A percentile compares a stretch with the other conserved stretches of the same genome.
Evolutionary conservation across 2,329 filamentous ascomycete genomes (phyloP).

Genomic region (Leptographium procerum): DNA sequence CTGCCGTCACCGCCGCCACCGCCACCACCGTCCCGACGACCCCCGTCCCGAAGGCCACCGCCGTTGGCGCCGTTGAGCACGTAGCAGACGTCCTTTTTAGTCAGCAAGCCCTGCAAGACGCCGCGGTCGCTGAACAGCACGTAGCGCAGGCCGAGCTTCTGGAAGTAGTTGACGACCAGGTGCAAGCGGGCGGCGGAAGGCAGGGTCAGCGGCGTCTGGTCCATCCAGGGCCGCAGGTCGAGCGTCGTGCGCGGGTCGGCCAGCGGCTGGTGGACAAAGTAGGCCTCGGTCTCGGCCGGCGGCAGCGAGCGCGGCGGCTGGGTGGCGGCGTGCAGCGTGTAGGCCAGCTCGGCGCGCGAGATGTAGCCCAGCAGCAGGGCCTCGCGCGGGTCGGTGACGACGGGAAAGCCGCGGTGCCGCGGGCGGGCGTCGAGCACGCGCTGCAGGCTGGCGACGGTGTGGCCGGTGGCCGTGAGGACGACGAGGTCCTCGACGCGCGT

Average conservation of each 20-base stretch:
- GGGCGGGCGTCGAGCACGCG: slow-evolving; percentile 61
- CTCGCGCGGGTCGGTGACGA: slow-evolving; percentile 67
- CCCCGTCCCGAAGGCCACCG: background rate
- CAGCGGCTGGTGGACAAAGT: slow-evolving; percentile 70
- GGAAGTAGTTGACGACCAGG: slow-evolving; percentile 86
- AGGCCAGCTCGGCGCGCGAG: slow-evolving; percentile 77
- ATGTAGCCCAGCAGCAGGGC: slow-evolving; percentile 87
- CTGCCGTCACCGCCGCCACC: too few species aligned
- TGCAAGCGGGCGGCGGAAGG: slow-evolving; percentile 66
- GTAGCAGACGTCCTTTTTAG: slow-evolving; percentile 97
- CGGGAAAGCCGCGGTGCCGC: slow-evolving; percentile 75
- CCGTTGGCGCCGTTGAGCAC: slow-evolving; percentile 66
- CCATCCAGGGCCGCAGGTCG: slow-evolving; percentile 95
- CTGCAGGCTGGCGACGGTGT: slow-evolving; percentile 69
- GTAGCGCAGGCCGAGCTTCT: slow-evolving; percentile 84
- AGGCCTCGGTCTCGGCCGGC: slow-evolving; percentile 62
- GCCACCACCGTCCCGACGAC: slow-evolving; percentile 35
- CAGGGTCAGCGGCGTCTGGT: slow-evolving; percentile 90
- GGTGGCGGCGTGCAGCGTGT: slow-evolving; percentile 58
- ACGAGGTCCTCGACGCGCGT: slow-evolving; percentile 84
- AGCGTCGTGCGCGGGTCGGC: slow-evolving; percentile 67
- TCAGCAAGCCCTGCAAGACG: slow-evolving; percentile 71
- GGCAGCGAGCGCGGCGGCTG: slow-evolving; percentile 47
- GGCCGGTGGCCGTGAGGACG: slow-evolving; percentile 73
- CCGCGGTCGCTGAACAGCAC: slow-evolving; percentile 79